These are phyloP conservation scores for Cyclanthera cordifolia DNA, from an alignment of 306 rosid species.

Conservation along the genomic window DNA sequence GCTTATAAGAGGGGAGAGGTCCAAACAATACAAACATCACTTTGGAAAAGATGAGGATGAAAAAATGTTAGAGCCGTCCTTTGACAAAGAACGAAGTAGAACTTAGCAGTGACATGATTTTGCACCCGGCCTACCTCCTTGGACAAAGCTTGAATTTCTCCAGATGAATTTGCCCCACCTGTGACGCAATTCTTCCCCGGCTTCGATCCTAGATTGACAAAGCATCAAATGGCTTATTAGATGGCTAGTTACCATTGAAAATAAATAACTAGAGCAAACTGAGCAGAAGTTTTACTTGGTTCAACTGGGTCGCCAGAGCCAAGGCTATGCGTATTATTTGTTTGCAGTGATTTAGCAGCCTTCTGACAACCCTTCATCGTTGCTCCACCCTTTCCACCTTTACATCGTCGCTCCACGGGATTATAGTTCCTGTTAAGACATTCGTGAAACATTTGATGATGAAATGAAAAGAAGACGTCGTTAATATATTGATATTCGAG, in stretches of 20 bases:
- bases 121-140: slow-evolving; percentile 46
- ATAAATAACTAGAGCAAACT: background rate
- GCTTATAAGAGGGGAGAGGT: background rate
- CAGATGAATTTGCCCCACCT: slow-evolving; percentile 31
- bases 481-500: background rate
- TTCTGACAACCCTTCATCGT: slow-evolving; percentile 37
- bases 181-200: slow-evolving; percentile 41
- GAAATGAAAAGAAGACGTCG: slow-evolving; percentile 7
- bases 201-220: slow-evolving; percentile 41
- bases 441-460: background rate
- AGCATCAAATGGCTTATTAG: slow-evolving; percentile 14
- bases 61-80: background rate
- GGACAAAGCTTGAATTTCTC: slow-evolving; percentile 57
- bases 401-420: slow-evolving; percentile 70
- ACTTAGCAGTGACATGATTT: slow-evolving; percentile 5
- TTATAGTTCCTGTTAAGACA: slow-evolving; percentile 51
- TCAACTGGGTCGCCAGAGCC: slow-evolving; percentile 28
- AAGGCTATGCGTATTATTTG: slow-evolving; percentile 31
- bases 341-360: slow-evolving; percentile 57
- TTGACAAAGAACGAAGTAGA: slow-evolving; percentile 8
- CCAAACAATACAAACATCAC: background rate
- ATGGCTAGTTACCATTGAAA: background rate
- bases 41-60: background rate
- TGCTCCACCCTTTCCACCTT: slow-evolving; percentile 58
- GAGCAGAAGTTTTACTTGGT: slow-evolving; percentile 22